phyloP scores from a whole-genome alignment of 345 rosid species.

The Citrus unshiu region DNA sequence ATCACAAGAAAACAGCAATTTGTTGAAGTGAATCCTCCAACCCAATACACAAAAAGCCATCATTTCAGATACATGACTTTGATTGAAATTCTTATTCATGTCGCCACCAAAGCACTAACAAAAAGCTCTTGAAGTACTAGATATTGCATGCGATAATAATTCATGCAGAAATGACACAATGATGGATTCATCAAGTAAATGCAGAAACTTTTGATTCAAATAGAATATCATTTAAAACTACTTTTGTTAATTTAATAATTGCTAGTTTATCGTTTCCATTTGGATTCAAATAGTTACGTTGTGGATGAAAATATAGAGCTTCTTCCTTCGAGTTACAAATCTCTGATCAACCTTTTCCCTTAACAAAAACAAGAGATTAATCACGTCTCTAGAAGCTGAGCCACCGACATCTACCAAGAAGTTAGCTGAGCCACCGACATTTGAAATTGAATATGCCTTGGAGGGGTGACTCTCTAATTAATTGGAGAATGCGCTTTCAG shows the following conservation, averaged over 20 bases:
- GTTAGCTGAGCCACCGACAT: conserved; percentile 18
- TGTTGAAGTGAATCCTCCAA: too few relatives aligned
- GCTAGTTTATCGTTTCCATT: background rate
- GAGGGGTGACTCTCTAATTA: too few relatives aligned
- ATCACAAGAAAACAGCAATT: too few relatives aligned
- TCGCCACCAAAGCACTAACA: conserved; percentile 64
- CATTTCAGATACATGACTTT: conserved; percentile 6
- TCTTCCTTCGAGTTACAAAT: conserved; percentile 23
- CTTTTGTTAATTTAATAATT: background rate
- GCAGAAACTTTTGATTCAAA: background rate
- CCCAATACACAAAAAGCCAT: too few relatives aligned
- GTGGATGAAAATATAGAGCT: conserved; percentile 19
- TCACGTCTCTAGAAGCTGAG: conserved; percentile 34
- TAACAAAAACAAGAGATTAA: conserved; percentile 28
- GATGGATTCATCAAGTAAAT: background rate
- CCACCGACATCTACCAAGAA: conserved; percentile 19
- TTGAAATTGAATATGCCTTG: background rate
- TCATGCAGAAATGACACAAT: background rate
- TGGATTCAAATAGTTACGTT: background rate
- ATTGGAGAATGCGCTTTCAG: too few relatives aligned
- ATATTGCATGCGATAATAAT: background rate
- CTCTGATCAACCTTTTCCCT: conserved; percentile 25
- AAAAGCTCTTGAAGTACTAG: conserved; percentile 21
- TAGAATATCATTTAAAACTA: conserved; percentile 3
- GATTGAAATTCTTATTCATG: conserved; percentile 52